A percentile compares a stretch with the other conserved stretches of the same genome.
Conservation (phyloP, 1,139 yeast genomes). For the Kodamaea suecica region DNA sequence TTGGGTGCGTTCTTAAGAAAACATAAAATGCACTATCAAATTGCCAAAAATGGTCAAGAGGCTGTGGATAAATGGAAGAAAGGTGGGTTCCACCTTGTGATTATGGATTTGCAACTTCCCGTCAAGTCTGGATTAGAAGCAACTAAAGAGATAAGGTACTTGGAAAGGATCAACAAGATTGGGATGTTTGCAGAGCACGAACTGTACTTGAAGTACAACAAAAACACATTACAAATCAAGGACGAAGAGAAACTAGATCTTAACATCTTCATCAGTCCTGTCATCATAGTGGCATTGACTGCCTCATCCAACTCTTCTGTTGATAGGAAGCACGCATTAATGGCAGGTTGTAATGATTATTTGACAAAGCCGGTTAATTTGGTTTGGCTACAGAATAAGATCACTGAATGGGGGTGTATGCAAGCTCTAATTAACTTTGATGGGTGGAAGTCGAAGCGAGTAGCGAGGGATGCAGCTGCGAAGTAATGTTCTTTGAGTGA, state of each 20-base stretch:
- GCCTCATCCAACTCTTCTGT: constrained; percentile 82
- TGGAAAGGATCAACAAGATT: constrained; percentile 76
- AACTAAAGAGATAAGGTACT: constrained; percentile 78
- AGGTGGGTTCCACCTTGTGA: constrained; percentile 88
- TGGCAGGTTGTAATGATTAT: constrained; percentile 97
- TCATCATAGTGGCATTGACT: constrained; percentile 91
- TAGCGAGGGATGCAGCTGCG: constrained; percentile 7
- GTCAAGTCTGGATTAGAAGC: constrained; percentile 93
- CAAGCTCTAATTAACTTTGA: constrained; percentile 96
- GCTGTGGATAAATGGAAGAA: constrained; percentile 89
- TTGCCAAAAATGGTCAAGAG: constrained; percentile 89
- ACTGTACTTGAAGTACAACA: constrained; percentile 20
- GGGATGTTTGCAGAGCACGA: constrained; percentile 68
- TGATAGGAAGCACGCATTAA: constrained; percentile 85
- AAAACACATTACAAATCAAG: constrained; percentile 22
- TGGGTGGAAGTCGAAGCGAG: constrained; percentile 65
- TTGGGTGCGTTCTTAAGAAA: constrained; percentile 87
- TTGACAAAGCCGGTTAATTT: constrained; percentile 95
- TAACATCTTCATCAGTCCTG: constrained; percentile 75
- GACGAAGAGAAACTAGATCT: constrained; percentile 56
- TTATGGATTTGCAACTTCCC: constrained; percentile 94
- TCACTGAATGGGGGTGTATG: constrained; percentile 97
- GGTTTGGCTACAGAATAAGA: constrained; percentile 90
- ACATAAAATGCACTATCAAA: constrained; percentile 78
- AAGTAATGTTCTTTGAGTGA: constrained; percentile 2